Evolutionary conservation across 768 basidiomycete genomes (phyloP).

Genomic region (Suillus hirtellus): DNA sequence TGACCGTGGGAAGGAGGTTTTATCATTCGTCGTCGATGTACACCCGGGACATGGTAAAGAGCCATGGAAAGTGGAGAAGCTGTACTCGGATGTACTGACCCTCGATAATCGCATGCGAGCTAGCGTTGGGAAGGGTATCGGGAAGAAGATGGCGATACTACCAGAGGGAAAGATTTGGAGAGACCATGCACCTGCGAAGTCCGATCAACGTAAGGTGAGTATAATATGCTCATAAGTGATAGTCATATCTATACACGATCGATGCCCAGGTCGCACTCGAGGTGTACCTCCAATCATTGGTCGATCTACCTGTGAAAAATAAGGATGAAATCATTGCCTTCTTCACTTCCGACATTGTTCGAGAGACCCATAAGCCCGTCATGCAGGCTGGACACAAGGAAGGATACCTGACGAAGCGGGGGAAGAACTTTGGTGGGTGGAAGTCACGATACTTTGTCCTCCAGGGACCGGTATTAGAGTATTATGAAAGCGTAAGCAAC

Average conservation of each 20-base stretch:
- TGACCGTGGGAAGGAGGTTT: conserved; percentile 87
- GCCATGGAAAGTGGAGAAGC: conserved; percentile 85
- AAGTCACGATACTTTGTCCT: conserved; percentile 95
- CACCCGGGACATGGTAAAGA: conserved; percentile 71
- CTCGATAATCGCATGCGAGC: conserved; percentile 77
- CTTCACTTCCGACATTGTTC: conserved; percentile 86
- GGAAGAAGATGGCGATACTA: conserved; percentile 75
- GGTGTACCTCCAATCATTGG: conserved; percentile 80
- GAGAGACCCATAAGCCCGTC: conserved; percentile 72
- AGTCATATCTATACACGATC: conserved; percentile 15
- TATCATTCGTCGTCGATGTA: conserved; percentile 83
- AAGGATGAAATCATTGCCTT: conserved; percentile 91
- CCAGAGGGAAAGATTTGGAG: conserved; percentile 96
- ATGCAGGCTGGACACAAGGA: conserved; percentile 86
- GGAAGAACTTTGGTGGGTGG: conserved; percentile 98
- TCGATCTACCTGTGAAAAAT: conserved; percentile 80
- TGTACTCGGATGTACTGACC: conserved; percentile 89
- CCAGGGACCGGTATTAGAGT: conserved; percentile 87
- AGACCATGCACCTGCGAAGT: conserved; percentile 95
- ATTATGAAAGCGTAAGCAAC: conserved; percentile 90
- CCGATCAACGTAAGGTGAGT: conserved; percentile 92
- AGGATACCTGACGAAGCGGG: conserved; percentile 93
- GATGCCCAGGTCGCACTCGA: conserved; percentile 67
- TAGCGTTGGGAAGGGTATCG: conserved; percentile 57
- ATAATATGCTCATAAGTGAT: conserved; percentile 11